These are phyloP conservation scores for Penicillium ucsense DNA, from an alignment of 495 filamentous ascomycete genomes.

Conservation along the genomic window DNA sequence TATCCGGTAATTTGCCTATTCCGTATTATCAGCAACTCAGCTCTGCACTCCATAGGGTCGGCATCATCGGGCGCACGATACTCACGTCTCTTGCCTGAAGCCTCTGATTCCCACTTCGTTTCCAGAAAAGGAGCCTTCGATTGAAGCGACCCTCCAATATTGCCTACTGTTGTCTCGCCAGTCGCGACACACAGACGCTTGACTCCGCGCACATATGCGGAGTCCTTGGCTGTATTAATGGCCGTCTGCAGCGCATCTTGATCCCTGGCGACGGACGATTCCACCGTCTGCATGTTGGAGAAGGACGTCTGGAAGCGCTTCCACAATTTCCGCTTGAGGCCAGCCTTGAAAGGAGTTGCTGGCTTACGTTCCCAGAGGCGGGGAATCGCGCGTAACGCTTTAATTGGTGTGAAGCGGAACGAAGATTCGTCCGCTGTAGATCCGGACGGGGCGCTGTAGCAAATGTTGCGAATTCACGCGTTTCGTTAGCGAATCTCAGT, in stretches of 20 bases:
- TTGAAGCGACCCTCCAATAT: conserved; percentile 3
- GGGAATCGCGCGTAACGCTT: conserved; percentile 21
- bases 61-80: background rate
- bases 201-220: conserved; percentile 27
- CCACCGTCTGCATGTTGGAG: conserved; percentile 29
- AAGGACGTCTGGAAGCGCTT: conserved; percentile 38
- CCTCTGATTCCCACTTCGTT: conserved; percentile 31
- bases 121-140: conserved; percentile 29
- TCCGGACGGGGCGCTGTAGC: conserved; percentile 6
- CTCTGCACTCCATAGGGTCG: background rate
- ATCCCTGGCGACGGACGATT: conserved; percentile 18
- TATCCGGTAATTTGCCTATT: conserved; percentile 31
- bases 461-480: conserved; percentile 1
- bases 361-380: conserved; percentile 47
- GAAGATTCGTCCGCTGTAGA: conserved; percentile 9
- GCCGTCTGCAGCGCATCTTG: conserved; percentile 20
- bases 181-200: conserved; percentile 35
- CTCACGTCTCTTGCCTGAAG: conserved; percentile 32
- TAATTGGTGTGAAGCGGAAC: conserved; percentile 33
- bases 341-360: conserved; percentile 39
- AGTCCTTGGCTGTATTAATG: conserved; percentile 24
- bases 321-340: conserved; percentile 40
- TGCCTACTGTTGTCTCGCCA: conserved; percentile 3
- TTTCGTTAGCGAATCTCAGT: conserved; percentile 6
- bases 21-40: background rate